Conservation (phyloP, 2,329 filamentous ascomycete genomes). For the Cordyceps pruinosa region DNA sequence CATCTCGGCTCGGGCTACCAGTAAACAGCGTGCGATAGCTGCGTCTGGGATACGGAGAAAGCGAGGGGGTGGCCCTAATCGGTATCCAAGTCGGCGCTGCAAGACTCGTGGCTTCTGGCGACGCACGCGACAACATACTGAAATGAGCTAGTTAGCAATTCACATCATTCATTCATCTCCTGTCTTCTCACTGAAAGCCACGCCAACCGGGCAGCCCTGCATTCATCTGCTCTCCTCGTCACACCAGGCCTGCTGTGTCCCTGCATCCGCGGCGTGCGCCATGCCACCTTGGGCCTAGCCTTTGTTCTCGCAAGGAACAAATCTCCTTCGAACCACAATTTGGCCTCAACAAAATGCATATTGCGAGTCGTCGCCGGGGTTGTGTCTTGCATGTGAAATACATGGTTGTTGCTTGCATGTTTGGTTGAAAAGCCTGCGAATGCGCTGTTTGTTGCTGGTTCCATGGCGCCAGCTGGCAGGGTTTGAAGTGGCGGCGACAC, state of each 20-base stretch:
- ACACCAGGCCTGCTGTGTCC: not conserved
- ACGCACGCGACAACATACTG: not conserved
- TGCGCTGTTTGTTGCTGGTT: not conserved
- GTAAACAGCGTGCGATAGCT: too few species aligned
- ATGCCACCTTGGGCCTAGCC: conserved; percentile 2
- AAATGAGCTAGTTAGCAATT: not conserved
- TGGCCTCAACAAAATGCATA: conserved; percentile 4
- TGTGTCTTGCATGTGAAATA: not conserved
- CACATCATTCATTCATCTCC: not conserved
- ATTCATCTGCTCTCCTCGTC: not conserved
- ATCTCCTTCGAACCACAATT: not conserved
- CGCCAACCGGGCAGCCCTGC: not conserved
- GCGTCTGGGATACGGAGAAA: too few species aligned
- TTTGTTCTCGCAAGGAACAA: not conserved
- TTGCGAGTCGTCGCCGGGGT: not conserved
- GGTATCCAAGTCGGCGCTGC: too few species aligned
- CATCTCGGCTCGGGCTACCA: too few species aligned
- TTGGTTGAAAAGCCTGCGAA: not conserved
- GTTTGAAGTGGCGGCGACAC: too few species aligned
- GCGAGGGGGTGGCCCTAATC: too few species aligned
- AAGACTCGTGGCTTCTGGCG: not conserved
- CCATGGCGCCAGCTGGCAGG: not conserved
- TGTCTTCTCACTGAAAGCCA: not conserved
- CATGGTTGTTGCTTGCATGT: not conserved
- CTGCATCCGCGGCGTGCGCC: not conserved